Base-by-base conservation (phyloP, 1,284 basidiomycete species). In the Moesziomyces antarcticus region DNA sequence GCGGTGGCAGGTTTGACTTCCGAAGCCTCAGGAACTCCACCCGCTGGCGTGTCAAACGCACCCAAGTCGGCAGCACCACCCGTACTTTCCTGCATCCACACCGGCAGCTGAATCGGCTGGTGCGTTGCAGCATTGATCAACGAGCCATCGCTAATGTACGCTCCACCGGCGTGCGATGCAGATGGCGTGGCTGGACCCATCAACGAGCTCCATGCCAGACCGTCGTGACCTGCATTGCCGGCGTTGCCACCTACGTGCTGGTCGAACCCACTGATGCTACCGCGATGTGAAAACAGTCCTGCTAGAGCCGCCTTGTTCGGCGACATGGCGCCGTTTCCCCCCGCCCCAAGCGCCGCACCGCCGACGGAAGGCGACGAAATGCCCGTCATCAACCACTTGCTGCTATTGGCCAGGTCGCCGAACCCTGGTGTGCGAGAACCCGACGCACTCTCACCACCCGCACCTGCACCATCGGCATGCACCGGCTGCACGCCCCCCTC, bases 81-180 rank as follows among this genome's bases (percentile, higher is more conserved):
- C 0, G 72, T 74, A 11, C 50, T 55, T 35, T 74, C 72, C 52
- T 74, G 72, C 72, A 74, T 74, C 72, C 72, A 74, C 27, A 74
- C 37, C 14, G 72, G 72, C n/a, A 74, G 40, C 49, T 74, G 72
- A 18, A 73, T 62, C 5, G 70, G 59, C 14, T 63, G 71, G n/a
- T 62, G 40, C 3, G 21, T 9, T 1, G 33, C 14, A 9, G 40
- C 41, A 30, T 14, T 18, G n/a, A 21, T 30, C 27, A 20, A 10
- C 1, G 44, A 53, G 2, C 41, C 30, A 9, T 55, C 63, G n/a
- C 27, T 51, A 9, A 55, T 54, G 20, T 43, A 53, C 1, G 47
- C 51, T 14, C 63, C 63, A 22, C 54, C 61, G 3, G 22, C 49
- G 22, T 52, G 49, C n/a, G 18, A 25, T 25, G 43, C 62, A 7